Evolutionary conservation across 805 yeast species (phyloP).

Genomic region (Yamadazyma phyllophila): DNA sequence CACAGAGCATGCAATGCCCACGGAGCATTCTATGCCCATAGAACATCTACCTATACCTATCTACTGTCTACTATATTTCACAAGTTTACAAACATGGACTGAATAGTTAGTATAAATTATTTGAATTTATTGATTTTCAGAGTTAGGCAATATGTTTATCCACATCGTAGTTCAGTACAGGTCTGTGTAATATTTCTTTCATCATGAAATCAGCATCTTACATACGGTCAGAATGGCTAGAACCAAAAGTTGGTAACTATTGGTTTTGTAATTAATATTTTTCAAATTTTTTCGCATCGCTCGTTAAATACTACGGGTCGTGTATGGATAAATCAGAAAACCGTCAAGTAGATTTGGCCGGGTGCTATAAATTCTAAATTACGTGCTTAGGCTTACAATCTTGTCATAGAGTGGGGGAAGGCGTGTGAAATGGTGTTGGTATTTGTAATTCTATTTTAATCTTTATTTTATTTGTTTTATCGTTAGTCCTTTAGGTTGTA

Average conservation of each 20-base stretch:
- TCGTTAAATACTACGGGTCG: constrained; percentile 6
- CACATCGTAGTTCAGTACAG: constrained; percentile 18
- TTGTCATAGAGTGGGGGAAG: too few species aligned
- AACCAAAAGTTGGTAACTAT: too few species aligned
- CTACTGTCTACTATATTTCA: neutral
- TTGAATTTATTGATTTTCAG: constrained; percentile 9
- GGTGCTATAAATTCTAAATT: too few species aligned
- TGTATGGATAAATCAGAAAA: neutral
- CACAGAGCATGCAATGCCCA: too few species aligned
- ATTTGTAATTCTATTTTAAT: too few species aligned
- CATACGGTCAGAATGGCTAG: neutral
- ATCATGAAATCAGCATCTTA: constrained; percentile 11
- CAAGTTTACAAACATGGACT: neutral
- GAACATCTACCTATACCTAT: neutral
- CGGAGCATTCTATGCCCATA: too few species aligned
- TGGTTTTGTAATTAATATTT: neutral
- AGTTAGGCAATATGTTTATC: constrained; percentile 19
- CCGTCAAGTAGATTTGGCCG: too few species aligned
- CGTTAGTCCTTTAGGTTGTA: too few species aligned
- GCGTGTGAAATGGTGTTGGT: too few species aligned
- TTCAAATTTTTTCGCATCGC: neutral
- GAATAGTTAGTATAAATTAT: constrained; percentile 13
- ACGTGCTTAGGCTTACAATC: too few species aligned
- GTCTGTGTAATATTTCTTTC: constrained; percentile 20
- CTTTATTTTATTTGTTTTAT: neutral